Evolutionary conservation across 371 early-diverging fungal species (phyloP).

Genomic region (Haplosporangium sp.): DNA sequence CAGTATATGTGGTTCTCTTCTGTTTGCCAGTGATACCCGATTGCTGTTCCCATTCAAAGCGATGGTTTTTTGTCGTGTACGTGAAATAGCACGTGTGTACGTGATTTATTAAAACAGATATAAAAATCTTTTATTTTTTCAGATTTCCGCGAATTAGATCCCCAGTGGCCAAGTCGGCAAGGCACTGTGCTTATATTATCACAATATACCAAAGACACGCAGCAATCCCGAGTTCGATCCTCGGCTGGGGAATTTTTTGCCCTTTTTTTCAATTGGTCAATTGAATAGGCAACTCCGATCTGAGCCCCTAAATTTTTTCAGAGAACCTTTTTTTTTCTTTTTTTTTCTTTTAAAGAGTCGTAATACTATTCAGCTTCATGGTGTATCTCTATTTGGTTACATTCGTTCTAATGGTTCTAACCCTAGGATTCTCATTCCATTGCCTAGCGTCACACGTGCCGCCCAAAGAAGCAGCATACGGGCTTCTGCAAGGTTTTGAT

Average conservation of each 20-base stretch:
- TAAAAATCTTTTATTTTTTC: neutral
- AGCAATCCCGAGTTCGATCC: constrained; percentile 57
- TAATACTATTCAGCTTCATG: too few relatives aligned
- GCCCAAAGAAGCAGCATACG: constrained; percentile 83
- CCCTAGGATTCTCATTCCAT: constrained; percentile 86
- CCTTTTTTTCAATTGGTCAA: neutral
- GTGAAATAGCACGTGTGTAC: neutral
- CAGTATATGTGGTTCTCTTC: too few relatives aligned
- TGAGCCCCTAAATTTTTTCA: too few relatives aligned
- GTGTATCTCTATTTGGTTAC: constrained; percentile 59
- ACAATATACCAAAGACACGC: constrained; percentile 55
- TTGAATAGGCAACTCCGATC: too few relatives aligned
- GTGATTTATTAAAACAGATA: neutral
- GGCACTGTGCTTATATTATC: constrained; percentile 55
- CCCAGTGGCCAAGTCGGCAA: constrained; percentile 57
- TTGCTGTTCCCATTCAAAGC: too few relatives aligned
- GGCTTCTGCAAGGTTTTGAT: constrained; percentile 76
- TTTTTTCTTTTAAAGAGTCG: too few relatives aligned
- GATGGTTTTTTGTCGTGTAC: too few relatives aligned
- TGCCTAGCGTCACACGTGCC: constrained; percentile 86
- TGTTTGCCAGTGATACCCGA: too few relatives aligned
- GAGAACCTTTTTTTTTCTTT: too few relatives aligned
- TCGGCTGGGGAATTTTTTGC: constrained; percentile 53
- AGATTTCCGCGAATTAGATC: constrained; percentile 8
- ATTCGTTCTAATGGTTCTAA: constrained; percentile 86